phyloP scores from a whole-genome alignment of 2,329 filamentous ascomycete species.

The Niveomyces coronatus region DNA sequence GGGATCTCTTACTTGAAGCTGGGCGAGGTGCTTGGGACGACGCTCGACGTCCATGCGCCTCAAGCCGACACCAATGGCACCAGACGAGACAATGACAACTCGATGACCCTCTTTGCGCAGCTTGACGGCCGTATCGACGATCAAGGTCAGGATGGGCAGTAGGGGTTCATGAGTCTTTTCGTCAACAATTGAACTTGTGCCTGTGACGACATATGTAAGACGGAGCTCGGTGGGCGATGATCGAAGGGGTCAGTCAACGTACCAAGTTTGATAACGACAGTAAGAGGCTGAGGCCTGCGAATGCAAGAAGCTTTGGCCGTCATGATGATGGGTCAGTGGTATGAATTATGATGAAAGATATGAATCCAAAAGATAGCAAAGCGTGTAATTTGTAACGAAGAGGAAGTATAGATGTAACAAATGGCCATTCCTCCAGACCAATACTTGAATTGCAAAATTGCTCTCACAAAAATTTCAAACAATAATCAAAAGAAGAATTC shows the following conservation, averaged over 20 bases:
- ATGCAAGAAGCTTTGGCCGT: constrained; percentile 12
- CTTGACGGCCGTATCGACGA: constrained; percentile 87
- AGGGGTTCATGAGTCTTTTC: constrained; percentile 91
- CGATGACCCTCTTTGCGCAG: constrained; percentile 84
- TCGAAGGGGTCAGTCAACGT: too few species aligned
- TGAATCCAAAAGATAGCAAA: constrained; percentile 7
- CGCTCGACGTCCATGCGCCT: constrained; percentile 81
- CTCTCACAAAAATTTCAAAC: too few species aligned
- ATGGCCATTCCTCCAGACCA: constrained; percentile 8
- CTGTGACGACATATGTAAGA: constrained; percentile 34
- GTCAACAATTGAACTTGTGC: constrained; percentile 97
- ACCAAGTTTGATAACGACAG: constrained; percentile 84
- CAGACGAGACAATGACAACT: constrained; percentile 93
- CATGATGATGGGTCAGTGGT: constrained; percentile 8
- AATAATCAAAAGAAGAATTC: too few species aligned
- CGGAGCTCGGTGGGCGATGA: neutral
- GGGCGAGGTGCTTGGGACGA: constrained; percentile 80
- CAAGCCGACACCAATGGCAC: constrained; percentile 89
- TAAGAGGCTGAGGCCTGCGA: constrained; percentile 38
- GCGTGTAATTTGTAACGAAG: constrained; percentile 10
- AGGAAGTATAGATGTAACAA: constrained; percentile 4
- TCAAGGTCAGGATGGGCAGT: constrained; percentile 78
- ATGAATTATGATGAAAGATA: constrained; percentile 1
- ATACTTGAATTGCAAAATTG: neutral
- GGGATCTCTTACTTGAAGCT: constrained; percentile 50